A percentile compares a stretch with the other conserved stretches of the same genome.
Evolutionary conservation across 164 flowering plant species (phyloP).

Genomic region (Berberis thunbergii): DNA sequence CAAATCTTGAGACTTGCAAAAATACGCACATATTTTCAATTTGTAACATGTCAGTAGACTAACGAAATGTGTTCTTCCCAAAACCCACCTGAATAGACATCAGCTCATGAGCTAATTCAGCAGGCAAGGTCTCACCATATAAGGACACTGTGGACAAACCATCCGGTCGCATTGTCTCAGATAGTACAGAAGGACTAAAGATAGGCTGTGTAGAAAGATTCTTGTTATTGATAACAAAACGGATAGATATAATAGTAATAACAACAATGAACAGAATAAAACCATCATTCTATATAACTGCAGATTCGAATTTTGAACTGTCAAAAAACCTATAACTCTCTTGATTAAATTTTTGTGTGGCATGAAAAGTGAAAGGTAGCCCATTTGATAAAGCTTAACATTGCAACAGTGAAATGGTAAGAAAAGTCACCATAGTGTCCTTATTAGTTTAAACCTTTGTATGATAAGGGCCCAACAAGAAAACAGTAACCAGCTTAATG

Average conservation of each 20-base stretch:
- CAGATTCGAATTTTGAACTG: too few species aligned
- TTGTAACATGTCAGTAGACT: not conserved
- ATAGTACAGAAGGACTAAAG: slow-evolving; percentile 72
- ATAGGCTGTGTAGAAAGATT: slow-evolving; percentile 53
- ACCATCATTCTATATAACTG: too few species aligned
- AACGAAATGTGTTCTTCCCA: not conserved
- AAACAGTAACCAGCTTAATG: too few species aligned
- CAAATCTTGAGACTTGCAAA: slow-evolving; percentile 2
- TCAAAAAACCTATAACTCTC: too few species aligned
- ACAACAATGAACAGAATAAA: too few species aligned
- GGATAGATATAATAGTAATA: not conserved
- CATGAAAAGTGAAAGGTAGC: too few species aligned
- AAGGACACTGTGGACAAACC: slow-evolving; percentile 74
- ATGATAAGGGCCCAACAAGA: too few species aligned
- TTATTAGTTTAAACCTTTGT: too few species aligned
- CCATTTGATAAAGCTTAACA: too few species aligned
- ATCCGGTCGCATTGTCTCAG: slow-evolving; percentile 91
- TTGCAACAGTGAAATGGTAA: too few species aligned
- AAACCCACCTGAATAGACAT: slow-evolving; percentile 78
- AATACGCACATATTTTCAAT: not conserved
- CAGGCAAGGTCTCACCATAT: slow-evolving; percentile 59
- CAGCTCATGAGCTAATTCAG: slow-evolving; percentile 90
- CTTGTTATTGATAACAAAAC: not conserved
- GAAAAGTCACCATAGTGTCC: too few species aligned
- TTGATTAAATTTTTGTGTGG: too few species aligned